Evolutionary conservation across 371 early-diverging fungal species (phyloP), one percentile per base, ranked within the genome.

Genomic region (Mortierella sp.): DNA sequence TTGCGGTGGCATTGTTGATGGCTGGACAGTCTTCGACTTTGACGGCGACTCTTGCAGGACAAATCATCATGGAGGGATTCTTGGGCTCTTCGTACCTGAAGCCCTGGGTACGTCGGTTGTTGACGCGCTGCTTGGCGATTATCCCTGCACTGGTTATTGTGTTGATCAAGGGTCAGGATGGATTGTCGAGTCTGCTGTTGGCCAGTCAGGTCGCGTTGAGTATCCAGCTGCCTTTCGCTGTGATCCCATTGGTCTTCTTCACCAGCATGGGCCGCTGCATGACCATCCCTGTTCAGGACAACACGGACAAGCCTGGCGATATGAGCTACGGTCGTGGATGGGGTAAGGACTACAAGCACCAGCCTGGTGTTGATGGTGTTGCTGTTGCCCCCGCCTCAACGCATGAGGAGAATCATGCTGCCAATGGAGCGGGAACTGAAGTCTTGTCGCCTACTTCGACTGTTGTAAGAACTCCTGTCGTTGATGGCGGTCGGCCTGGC

Each of bases 11-110:
- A 8, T 84, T 97, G 69, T 82, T 97, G 73, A 89, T 93, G 78
- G 91, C 95, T 2, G 97, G 97, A 51, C 96, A 96, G 83, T 92
- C 92, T 6, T 93, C 94, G 34, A 95, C 96, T 16, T 87, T 97
- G 57, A 96, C 97, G 1, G 96, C 96, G 4, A 97, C 97, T 21
- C 83, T 97, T 81, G 96, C 97, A 9, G 97, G 97, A 21, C 96
- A 96, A 87, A 94, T 96, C 48, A 92, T 96, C 69, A 96, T 96
- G 95, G 92, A 94, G 44, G 96, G 96, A 3, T 96, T 97, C 79
- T 81, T 96, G 70, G 95, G 95, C 31, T 89, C 92, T 74, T 91
- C 90, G n/a, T 90, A 90, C 10, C 40, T 93, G 26, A 87, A 90
- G 44, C 95, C 96, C 1, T 95, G 95, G 95, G 77, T 93, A 3